Evolutionary conservation across 2,329 filamentous ascomycete genomes (phyloP).

Genomic region (Alternaria atra): DNA sequence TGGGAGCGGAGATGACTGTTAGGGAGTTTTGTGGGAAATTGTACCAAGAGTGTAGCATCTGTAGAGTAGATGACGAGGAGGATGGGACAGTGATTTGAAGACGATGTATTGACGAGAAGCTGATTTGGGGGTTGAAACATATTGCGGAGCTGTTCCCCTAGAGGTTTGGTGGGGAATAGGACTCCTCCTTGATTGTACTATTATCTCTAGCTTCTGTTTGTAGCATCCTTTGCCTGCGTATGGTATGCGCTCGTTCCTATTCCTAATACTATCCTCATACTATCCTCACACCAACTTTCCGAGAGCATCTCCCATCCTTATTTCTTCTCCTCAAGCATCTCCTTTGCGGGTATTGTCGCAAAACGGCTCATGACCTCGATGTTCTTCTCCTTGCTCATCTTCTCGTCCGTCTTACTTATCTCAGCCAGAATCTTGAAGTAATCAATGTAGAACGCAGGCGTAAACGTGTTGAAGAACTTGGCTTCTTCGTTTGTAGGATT

Average conservation of each 20-base stretch:
- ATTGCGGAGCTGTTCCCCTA: background rate
- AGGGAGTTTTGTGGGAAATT: slow-evolving; percentile 43
- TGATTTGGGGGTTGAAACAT: background rate
- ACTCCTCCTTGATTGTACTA: background rate
- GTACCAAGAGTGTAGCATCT: slow-evolving; percentile 40
- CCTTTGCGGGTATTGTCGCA: slow-evolving; percentile 59
- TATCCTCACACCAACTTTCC: background rate
- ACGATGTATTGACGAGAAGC: background rate
- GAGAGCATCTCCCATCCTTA: background rate
- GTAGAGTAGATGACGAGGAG: slow-evolving; percentile 27
- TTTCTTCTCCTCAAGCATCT: slow-evolving; percentile 44
- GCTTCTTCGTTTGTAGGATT: slow-evolving; percentile 65
- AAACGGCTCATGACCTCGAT: slow-evolving; percentile 60
- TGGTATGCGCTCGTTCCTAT: background rate
- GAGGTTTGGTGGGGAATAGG: background rate
- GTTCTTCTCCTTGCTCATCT: slow-evolving; percentile 60
- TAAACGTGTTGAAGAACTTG: slow-evolving; percentile 66
- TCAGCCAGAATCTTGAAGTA: slow-evolving; percentile 64
- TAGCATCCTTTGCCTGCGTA: background rate
- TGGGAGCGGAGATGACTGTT: slow-evolving; percentile 31
- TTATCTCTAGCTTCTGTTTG: background rate
- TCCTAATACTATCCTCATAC: background rate
- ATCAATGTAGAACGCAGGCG: slow-evolving; percentile 65
- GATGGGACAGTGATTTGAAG: slow-evolving; percentile 4
- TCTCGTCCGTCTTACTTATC: slow-evolving; percentile 56